Evolutionary conservation across 768 basidiomycete genomes (phyloP).

Genomic region (Pholiota molesta): DNA sequence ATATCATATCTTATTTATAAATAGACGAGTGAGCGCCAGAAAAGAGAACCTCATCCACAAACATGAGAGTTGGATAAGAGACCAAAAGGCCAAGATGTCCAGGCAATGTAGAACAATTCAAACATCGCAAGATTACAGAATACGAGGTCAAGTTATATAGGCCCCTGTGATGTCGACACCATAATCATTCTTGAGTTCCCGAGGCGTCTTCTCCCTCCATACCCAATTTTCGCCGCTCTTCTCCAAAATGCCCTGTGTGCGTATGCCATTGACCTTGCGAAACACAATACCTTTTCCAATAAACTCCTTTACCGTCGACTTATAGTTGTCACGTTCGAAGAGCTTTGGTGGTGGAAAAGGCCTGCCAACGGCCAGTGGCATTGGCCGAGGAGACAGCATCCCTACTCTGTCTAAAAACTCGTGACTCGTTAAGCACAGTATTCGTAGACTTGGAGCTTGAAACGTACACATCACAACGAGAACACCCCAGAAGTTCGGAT

Average conservation of each 20-base stretch:
- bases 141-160: not conserved
- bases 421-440: not conserved
- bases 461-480: not conserved
- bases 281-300: constrained; percentile 1
- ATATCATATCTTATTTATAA: not conserved
- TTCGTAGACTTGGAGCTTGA: not conserved
- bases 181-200: not conserved
- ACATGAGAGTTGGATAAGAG: not conserved
- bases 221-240: constrained; percentile 4
- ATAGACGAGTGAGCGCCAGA: not conserved
- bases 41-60: not conserved
- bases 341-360: not conserved
- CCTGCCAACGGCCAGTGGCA: not conserved
- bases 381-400: not conserved
- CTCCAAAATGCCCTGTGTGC: constrained; percentile 3
- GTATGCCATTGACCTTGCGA: not conserved
- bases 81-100: not conserved
- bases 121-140: not conserved
- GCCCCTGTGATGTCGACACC: not conserved
- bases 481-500: not conserved
- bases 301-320: constrained; percentile 1
- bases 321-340: not conserved
- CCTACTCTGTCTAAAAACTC: not conserved
- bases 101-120: not conserved
- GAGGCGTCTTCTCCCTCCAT: not conserved